Evolutionary conservation across 2,329 filamentous ascomycete genomes (phyloP).

Genomic region (Corinectria fuckeliana): DNA sequence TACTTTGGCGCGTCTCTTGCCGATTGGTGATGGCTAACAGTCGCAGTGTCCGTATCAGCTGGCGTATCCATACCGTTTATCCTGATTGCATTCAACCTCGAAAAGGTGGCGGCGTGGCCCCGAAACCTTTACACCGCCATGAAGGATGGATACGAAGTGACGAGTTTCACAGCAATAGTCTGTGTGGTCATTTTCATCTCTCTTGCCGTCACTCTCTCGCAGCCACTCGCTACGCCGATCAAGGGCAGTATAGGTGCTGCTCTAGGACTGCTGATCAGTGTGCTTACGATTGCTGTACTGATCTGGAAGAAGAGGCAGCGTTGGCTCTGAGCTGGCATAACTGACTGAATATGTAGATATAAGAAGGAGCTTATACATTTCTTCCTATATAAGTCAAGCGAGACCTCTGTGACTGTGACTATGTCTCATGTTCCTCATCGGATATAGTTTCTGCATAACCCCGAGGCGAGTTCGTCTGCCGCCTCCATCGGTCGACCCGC

Average conservation of each 20-base stretch:
- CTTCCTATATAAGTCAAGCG: no score
- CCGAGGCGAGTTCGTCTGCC: background rate
- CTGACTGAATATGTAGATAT: no score
- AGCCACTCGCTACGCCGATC: background rate
- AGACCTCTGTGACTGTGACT: background rate
- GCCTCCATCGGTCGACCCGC: background rate
- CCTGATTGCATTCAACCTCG: conserved; percentile 10
- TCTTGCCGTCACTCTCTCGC: background rate
- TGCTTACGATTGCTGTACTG: background rate
- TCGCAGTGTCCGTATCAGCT: conserved; percentile 8
- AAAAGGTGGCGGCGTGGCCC: background rate
- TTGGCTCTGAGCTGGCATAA: background rate
- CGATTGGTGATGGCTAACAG: background rate
- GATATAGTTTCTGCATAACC: conserved; percentile 1
- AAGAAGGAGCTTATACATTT: no score
- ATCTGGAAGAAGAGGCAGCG: background rate
- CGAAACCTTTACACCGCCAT: background rate
- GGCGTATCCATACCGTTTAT: conserved; percentile 14
- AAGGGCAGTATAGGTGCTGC: background rate
- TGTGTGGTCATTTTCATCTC: background rate
- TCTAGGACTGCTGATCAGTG: background rate
- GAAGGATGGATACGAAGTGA: background rate
- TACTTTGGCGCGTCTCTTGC: background rate
- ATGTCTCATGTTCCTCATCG: background rate
- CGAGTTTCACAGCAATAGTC: background rate